Percentiles rank a stretch among this genome's conserved stretches.
Conservation (phyloP, 495 filamentous ascomycete species). For the Cenococcum geophilum region DNA sequence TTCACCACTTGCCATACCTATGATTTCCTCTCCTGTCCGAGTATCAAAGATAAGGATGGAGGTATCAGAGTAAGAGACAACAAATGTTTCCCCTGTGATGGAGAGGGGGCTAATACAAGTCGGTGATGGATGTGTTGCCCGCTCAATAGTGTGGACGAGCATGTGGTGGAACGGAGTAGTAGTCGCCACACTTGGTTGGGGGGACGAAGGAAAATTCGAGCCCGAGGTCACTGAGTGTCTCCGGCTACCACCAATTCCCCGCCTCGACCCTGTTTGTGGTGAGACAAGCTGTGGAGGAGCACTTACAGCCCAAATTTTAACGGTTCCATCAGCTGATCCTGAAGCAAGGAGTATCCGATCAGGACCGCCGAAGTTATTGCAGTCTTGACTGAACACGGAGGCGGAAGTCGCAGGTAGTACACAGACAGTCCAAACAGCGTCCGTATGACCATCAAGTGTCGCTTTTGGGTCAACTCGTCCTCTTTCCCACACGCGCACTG, state of each 20-base stretch:
- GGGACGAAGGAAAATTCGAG: slow-evolving; percentile 79
- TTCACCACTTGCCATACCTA: slow-evolving; percentile 83
- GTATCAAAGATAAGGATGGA: slow-evolving; percentile 89
- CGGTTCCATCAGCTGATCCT: slow-evolving; percentile 82
- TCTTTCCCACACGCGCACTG: slow-evolving; percentile 88
- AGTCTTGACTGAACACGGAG: slow-evolving; percentile 65
- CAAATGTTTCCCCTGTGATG: slow-evolving; percentile 80
- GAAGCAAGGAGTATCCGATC: slow-evolving; percentile 88
- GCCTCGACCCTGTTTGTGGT: slow-evolving; percentile 63
- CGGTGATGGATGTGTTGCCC: slow-evolving; percentile 61
- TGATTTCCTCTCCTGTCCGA: slow-evolving; percentile 81
- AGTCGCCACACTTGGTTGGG: slow-evolving; percentile 80
- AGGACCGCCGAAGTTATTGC: slow-evolving; percentile 60
- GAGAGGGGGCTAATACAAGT: slow-evolving; percentile 89
- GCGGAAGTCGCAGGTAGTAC: slow-evolving; percentile 81
- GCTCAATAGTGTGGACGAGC: slow-evolving; percentile 76
- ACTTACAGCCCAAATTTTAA: slow-evolving; percentile 91
- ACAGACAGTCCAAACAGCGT: slow-evolving; percentile 92
- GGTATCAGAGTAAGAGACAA: slow-evolving; percentile 86
- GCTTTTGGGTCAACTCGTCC: slow-evolving; percentile 92
- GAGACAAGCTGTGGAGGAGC: slow-evolving; percentile 80
- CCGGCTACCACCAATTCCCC: slow-evolving; percentile 67
- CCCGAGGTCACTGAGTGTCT: slow-evolving; percentile 87
- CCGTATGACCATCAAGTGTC: slow-evolving; percentile 87
- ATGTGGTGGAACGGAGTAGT: slow-evolving; percentile 56